Evolutionary conservation across 768 basidiomycete species (phyloP), one percentile per base, ranked within the genome.

Genomic region (Suillus paluster): DNA sequence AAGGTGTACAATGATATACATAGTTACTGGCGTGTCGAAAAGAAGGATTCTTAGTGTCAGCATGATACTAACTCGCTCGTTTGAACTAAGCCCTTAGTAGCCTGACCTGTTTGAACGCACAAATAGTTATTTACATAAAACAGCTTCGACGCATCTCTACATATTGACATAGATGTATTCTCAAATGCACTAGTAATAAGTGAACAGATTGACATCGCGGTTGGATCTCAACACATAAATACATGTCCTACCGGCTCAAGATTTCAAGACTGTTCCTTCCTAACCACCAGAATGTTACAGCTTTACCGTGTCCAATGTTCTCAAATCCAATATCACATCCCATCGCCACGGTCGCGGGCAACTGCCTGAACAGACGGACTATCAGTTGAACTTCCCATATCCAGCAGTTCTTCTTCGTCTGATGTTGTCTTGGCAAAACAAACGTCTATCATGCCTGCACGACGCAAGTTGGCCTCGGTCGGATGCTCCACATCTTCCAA

Each of bases 361-460:
- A 30, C 15, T 30, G 11, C 34, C 44, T 33, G 27, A 30, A 27
- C 3, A 49, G 48, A 27, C 27, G 4, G 50, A 52, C 50, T 14
- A n/a, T n/a, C 30, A 33, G 17, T 14, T n/a, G 30, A 50, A 12
- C 27, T 50, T 30, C 11, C 4, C 49, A 17, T 45, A n/a, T n/a
- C n/a, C 21, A 21, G 10, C 11, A 45, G 17, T 19, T 46, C 44
- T 50, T 34, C 58, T 44, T 46, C 45, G 15, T 12, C 34, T 12
- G 33, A 58, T 25, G 30, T 25, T 12, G 21, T 58, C 33, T 45
- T 42, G 27, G 38, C 38, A 41, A 60, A 53, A 42, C 49, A 42
- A 25, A 60, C 39, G 9, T 54, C 59, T 38, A 60, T 39, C 59
- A 60, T 60, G 15, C 59, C 36, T 15, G 59, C 59, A 3, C 33